These are phyloP conservation scores for Cyberlindnera petersonii DNA, from an alignment of 805 yeast genomes.

Conservation along the genomic window DNA sequence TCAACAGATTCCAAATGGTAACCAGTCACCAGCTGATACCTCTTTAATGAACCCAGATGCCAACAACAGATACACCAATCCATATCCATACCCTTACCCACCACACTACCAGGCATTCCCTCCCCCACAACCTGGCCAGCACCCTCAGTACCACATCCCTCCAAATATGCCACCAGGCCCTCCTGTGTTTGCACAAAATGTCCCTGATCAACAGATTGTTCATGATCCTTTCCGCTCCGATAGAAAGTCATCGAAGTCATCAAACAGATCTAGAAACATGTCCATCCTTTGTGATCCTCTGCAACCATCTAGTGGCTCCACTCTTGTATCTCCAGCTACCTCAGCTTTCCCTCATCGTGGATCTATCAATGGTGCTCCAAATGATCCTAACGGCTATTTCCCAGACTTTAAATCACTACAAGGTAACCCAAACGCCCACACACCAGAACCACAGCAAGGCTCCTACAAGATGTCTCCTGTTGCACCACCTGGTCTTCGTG, in stretches of 20 bases:
- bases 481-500: conserved; percentile 11
- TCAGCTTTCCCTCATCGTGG: conserved; percentile 11
- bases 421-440: conserved; percentile 9
- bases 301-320: conserved; percentile 17
- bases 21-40: conserved; percentile 15
- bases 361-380: conserved; percentile 19
- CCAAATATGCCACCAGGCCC: conserved; percentile 2
- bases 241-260: conserved; percentile 21
- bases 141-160: conserved; percentile 2
- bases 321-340: conserved; percentile 16
- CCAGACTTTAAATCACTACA: conserved; percentile 19
- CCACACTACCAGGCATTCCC: conserved; percentile 12
- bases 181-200: conserved; percentile 4
- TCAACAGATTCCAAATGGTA: conserved; percentile 4
- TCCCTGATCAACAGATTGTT: conserved; percentile 17
- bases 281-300: conserved; percentile 28
- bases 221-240: conserved; percentile 26
- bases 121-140: conserved; percentile 5
- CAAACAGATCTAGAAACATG: conserved; percentile 24
- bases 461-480: conserved; percentile 11
- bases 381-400: conserved; percentile 19
- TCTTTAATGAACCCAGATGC: conserved; percentile 3
- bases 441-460: conserved; percentile 14
- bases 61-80: conserved; percentile 12
- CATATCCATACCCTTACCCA: conserved; percentile 27